Conservation (phyloP, 805 yeast species). For the Komagataella pastoris region DNA sequence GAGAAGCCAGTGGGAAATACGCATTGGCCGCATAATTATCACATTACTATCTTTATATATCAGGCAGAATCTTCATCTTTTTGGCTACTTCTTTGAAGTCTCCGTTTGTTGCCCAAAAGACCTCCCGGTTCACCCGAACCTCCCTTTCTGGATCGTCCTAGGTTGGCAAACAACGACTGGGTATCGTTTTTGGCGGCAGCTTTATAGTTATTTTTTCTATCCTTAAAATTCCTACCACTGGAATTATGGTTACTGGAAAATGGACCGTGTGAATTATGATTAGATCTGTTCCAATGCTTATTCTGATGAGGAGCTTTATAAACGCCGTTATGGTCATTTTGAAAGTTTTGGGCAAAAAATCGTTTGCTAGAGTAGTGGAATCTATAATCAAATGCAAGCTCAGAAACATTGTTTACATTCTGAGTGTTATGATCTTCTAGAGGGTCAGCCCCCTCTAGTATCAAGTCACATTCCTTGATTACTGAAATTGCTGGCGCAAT, state of each 20-base stretch:
- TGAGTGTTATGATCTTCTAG: neutral
- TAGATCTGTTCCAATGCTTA: neutral
- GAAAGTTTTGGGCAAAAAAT: neutral
- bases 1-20: neutral
- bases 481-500: slow-evolving; percentile 32
- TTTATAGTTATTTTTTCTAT: neutral
- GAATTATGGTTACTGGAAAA: neutral
- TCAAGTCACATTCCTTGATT: slow-evolving; percentile 33
- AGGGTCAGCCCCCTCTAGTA: slow-evolving; percentile 21
- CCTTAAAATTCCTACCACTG: neutral
- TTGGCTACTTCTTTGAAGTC: neutral
- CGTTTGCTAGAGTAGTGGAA: neutral
- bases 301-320: neutral
- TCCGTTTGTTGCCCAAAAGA: neutral
- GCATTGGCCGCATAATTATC: neutral
- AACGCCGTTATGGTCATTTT: neutral
- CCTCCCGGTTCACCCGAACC: neutral
- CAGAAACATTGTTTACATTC: neutral
- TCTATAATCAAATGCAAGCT: neutral
- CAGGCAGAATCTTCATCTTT: neutral
- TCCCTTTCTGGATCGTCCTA: neutral
- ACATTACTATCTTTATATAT: neutral
- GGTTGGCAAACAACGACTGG: neutral
- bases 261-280: neutral
- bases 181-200: neutral